phyloP scores from a whole-genome alignment of 2,329 filamentous ascomycete genomes.

The Verticillium tricorpus region DNA sequence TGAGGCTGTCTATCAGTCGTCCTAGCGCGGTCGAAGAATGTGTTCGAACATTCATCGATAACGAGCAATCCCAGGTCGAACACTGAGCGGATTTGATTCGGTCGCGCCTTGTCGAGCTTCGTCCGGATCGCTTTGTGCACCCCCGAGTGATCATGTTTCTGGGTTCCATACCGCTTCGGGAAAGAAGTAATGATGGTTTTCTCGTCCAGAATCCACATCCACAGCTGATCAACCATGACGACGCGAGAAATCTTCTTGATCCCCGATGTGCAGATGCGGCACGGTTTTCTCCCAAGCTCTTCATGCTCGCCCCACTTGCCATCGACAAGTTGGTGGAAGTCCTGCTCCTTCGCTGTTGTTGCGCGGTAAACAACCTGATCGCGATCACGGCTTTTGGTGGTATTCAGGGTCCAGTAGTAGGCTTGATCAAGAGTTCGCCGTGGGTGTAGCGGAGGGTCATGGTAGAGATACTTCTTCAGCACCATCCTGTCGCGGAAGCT shows the following conservation, averaged over 20 bases:
- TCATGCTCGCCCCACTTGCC: background rate
- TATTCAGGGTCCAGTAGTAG: constrained; percentile 34
- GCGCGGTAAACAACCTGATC: constrained; percentile 37
- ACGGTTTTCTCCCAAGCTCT: constrained; percentile 6
- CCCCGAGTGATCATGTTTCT: constrained; percentile 32
- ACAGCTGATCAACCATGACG: constrained; percentile 36
- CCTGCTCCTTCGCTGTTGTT: background rate
- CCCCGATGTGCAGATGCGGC: background rate
- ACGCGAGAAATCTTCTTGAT: constrained; percentile 17
- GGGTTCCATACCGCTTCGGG: constrained; percentile 36
- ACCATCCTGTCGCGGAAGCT: constrained; percentile 28
- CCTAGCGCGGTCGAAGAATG: constrained; percentile 34
- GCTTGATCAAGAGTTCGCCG: constrained; percentile 42
- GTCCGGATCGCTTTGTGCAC: constrained; percentile 35
- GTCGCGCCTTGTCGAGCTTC: constrained; percentile 17
- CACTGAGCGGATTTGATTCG: constrained; percentile 27
- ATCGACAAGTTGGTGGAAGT: constrained; percentile 16
- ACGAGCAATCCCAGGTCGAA: constrained; percentile 39
- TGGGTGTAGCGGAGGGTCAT: constrained; percentile 32
- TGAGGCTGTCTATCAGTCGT: constrained; percentile 25
- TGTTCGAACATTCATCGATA: constrained; percentile 33
- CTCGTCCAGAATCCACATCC: constrained; percentile 25
- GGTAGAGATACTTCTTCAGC: constrained; percentile 25
- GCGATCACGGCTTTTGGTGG: constrained; percentile 32
- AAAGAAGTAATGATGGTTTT: constrained; percentile 34